Base-by-base conservation (phyloP, 2,329 filamentous ascomycete species). In the Cyphellophora europaea region DNA sequence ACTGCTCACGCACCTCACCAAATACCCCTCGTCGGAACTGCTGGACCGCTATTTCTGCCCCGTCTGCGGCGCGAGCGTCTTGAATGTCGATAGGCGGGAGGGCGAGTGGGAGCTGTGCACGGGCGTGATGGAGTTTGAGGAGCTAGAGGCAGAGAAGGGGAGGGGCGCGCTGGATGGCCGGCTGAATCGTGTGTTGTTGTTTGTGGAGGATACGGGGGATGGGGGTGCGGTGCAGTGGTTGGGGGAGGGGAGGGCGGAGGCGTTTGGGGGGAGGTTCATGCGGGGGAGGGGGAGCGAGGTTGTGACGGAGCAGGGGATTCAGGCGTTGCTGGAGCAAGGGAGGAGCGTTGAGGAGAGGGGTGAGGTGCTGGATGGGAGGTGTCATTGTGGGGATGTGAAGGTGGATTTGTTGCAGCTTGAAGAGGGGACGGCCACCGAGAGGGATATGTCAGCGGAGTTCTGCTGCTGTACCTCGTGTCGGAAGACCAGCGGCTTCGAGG, bases 221-320 rank as follows among this genome's bases (percentile, higher is more conserved):
- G 45, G 41, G 5, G 45, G 45, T 19, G 41, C 43, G 11, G 40
- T 32, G 2, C 32, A 17, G 4, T 48, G 45, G 45, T 41, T 48
- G 35, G 44, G 44, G 17, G 11, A 33, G 6, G 43, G 43, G 17
- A 32, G 30, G 12, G 28, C n/a, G 5, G 28, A 23, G 17, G 39
- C 18, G 19, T 13, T 3, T 38, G 42, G 5, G 42, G 43, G 44
- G 37, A 40, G 16, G 28, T 38, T 23, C 37, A 30, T 23, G 36
- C 27, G 19, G 25, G 42, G 37, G 8, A 29, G 42, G 27, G 11
- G 35, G n/a, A 44, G 38, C 29, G 19, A 33, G 4, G 27, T 39
- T 16, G 40, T 47, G 14, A 36, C 12, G 12, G 39, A 44, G 25
- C 16, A 33, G 15, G 21, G 18, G 16, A 30, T 45, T 14, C 15